Conservation (phyloP, 805 yeast species). For the Schwanniomyces vanrijiae region DNA sequence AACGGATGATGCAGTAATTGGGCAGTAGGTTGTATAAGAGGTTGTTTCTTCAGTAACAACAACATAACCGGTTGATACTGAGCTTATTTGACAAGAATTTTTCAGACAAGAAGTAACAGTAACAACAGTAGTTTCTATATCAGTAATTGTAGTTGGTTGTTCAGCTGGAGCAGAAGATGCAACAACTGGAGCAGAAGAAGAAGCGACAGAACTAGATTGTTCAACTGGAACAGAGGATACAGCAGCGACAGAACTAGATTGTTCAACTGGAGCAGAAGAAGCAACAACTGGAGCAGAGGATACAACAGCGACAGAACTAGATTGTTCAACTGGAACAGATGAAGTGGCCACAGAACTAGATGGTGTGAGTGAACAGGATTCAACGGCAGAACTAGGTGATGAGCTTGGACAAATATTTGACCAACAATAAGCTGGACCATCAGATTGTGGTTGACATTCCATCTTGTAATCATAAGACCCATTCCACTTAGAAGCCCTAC, state of each 20-base stretch:
- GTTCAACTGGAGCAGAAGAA: neutral
- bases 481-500: neutral
- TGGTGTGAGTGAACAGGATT: constrained; percentile 15
- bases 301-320: constrained; percentile 3
- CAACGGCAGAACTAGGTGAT: neutral
- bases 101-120: constrained; percentile 27
- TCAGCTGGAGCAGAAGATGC: too few relatives aligned
- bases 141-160: too few relatives aligned
- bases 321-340: neutral
- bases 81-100: constrained; percentile 17
- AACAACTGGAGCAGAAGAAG: neutral
- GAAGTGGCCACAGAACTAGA: constrained; percentile 6
- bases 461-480: neutral
- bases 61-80: constrained; percentile 23
- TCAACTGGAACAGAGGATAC: neutral
- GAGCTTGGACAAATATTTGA: neutral
- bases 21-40: constrained; percentile 24
- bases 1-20: constrained; percentile 12
- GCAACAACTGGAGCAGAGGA: too few relatives aligned
- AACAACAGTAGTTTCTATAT: constrained; percentile 22
- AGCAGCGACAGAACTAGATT: neutral
- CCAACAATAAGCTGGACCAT: constrained; percentile 5
- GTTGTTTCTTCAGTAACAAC: constrained; percentile 18
- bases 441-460: constrained; percentile 1
- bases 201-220: neutral